Evolutionary conservation across 768 basidiomycete genomes (phyloP).

Genomic region (Termitomyces sp.): DNA sequence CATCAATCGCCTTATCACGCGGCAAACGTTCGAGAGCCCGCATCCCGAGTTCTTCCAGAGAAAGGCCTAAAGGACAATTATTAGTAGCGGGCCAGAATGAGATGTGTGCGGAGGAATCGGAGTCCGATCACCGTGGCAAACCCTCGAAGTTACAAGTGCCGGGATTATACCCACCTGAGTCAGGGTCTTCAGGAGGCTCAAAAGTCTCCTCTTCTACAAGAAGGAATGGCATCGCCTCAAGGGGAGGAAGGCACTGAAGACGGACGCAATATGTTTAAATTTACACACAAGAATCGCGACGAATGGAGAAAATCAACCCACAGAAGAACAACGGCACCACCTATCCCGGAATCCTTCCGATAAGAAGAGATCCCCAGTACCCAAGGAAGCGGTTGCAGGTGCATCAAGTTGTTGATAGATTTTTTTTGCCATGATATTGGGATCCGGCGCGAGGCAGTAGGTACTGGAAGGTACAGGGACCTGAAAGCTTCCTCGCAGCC

Average conservation of each 20-base stretch:
- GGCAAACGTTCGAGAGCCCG: slow-evolving; percentile 71
- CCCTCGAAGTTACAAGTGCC: slow-evolving; percentile 2
- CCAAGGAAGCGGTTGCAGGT: slow-evolving; percentile 27
- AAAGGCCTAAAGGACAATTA: slow-evolving; percentile 45
- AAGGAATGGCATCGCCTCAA: slow-evolving; percentile 54
- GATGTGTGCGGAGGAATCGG: slow-evolving; percentile 9
- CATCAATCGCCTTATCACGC: slow-evolving; percentile 77
- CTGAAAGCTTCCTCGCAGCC: slow-evolving; percentile 24
- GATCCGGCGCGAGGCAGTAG: slow-evolving; percentile 53
- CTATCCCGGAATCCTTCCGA: slow-evolving; percentile 66
- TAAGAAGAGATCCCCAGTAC: slow-evolving; percentile 72
- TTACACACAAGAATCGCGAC: slow-evolving; percentile 3
- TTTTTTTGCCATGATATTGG: slow-evolving; percentile 38
- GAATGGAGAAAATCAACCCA: slow-evolving; percentile 25
- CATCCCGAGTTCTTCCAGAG: slow-evolving; percentile 80
- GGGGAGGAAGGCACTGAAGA: slow-evolving; percentile 53
- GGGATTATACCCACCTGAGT: slow-evolving; percentile 48
- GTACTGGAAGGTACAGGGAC: slow-evolving; percentile 14
- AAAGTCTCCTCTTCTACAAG: slow-evolving; percentile 80
- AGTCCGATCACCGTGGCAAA: slow-evolving; percentile 5
- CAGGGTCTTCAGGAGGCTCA: slow-evolving; percentile 83
- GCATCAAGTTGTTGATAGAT: slow-evolving; percentile 32
- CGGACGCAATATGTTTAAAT: not conserved
- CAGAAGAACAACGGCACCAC: slow-evolving; percentile 74
- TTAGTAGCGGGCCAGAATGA: slow-evolving; percentile 6